phyloP scores from a whole-genome alignment of 371 early-diverging fungal genomes.

The Syncephalastrum racemosum region DNA sequence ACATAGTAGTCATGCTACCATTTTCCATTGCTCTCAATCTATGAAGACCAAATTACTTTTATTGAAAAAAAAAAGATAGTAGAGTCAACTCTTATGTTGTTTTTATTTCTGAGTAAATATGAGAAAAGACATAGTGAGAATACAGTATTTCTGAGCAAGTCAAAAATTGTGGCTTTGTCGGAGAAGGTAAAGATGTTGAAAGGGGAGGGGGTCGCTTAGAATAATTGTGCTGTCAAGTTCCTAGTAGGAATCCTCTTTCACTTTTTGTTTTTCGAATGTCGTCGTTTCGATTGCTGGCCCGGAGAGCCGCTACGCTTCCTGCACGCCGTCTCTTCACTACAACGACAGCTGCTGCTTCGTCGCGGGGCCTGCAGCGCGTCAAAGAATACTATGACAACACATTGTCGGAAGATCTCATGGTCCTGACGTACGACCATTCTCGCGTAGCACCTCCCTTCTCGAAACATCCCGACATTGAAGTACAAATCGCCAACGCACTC shows the following conservation, averaged over 20 bases:
- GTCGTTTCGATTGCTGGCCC: constrained; percentile 11
- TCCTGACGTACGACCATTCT: constrained; percentile 79
- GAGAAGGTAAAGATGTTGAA: constrained; percentile 2
- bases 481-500: constrained; percentile 31
- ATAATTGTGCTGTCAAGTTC: constrained; percentile 5
- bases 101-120: too few relatives aligned
- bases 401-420: constrained; percentile 83
- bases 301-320: not conserved
- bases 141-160: too few relatives aligned
- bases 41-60: too few relatives aligned
- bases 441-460: constrained; percentile 42
- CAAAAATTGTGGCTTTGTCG: too few relatives aligned
- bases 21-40: too few relatives aligned
- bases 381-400: constrained; percentile 82
- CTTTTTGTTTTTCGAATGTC: constrained; percentile 12
- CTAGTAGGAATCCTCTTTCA: constrained; percentile 9
- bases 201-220: not conserved
- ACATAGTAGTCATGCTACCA: too few relatives aligned
- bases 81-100: too few relatives aligned
- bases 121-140: too few relatives aligned
- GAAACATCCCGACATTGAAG: constrained; percentile 42
- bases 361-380: constrained; percentile 65
- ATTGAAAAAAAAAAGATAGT: too few relatives aligned
- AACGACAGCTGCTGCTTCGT: constrained; percentile 25
- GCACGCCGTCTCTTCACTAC: constrained; percentile 30